These are phyloP conservation scores for Knoxia roxburghii DNA, from an alignment of 257 asterid species.

Conservation along the genomic window DNA sequence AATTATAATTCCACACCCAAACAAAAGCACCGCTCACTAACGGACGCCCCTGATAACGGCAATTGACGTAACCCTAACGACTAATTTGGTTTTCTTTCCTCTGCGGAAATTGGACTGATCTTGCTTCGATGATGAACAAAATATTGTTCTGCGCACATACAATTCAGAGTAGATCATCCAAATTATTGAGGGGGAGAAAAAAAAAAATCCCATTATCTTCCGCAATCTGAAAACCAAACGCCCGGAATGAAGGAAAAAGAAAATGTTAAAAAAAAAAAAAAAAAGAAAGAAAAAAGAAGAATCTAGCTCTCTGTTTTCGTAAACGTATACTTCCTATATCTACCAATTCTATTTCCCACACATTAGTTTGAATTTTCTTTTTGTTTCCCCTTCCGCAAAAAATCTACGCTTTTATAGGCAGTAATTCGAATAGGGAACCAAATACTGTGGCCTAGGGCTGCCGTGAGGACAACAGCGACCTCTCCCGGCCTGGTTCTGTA, in stretches of 20 bases:
- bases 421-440: constrained; percentile 25
- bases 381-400: neutral
- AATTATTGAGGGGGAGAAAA: neutral
- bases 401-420: constrained; percentile 12
- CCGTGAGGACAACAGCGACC: constrained; percentile 18
- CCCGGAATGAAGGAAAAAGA: neutral
- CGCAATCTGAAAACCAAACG: neutral
- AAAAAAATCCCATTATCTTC: neutral
- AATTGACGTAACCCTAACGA: neutral
- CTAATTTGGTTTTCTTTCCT: neutral
- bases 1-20: neutral
- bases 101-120: neutral
- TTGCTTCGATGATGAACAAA: neutral
- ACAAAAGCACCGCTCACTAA: neutral
- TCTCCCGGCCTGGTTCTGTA: constrained; percentile 16
- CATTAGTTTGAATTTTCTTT: neutral
- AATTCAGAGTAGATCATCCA: neutral
- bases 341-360: neutral
- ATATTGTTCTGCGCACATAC: neutral
- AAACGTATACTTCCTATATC: neutral
- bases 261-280: neutral
- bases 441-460: constrained; percentile 21
- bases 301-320: neutral
- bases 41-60: neutral
- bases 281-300: too few relatives aligned